Percentiles rank a stretch among this genome's conserved stretches.
These are phyloP conservation scores for Fusarium verrucosum DNA, from an alignment of 2,329 filamentous ascomycete genomes.

Conservation along the genomic window DNA sequence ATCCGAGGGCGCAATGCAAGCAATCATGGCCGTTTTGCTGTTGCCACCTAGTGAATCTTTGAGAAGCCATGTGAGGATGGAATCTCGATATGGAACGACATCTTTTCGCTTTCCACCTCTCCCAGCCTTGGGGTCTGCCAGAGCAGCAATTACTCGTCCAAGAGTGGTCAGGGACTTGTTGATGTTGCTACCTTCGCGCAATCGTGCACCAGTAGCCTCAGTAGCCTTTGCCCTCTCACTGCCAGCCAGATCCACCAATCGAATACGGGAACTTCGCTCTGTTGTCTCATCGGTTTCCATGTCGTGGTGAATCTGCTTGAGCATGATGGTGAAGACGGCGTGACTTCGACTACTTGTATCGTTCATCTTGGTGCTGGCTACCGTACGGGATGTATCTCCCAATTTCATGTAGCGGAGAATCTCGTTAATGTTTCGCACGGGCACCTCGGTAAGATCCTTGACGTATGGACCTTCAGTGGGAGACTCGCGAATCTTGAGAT, in stretches of 20 bases:
- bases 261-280: conserved; percentile 91
- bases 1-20: conserved; percentile 93
- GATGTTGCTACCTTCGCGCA: conserved; percentile 97
- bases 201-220: conserved; percentile 88
- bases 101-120: conserved; percentile 66
- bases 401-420: conserved; percentile 90
- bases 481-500: conserved; percentile 96
- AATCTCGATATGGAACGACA: conserved; percentile 92
- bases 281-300: conserved; percentile 98
- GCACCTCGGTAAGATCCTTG: conserved; percentile 93
- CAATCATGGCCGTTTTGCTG: conserved; percentile 99
- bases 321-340: conserved; percentile 96
- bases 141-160: conserved; percentile 91
- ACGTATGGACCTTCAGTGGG: conserved; percentile 96
- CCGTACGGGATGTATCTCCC: conserved; percentile 87
- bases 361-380: conserved; percentile 98
- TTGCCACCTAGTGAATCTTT: conserved; percentile 97
- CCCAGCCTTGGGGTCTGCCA: conserved; percentile 74
- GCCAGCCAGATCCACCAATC: conserved; percentile 92
- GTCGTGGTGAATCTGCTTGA: conserved; percentile 98
- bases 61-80: conserved; percentile 82
- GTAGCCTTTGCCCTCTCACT: conserved; percentile 95
- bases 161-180: conserved; percentile 98
- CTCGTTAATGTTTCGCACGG: conserved; percentile 86
- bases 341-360: conserved; percentile 97